Conservation (phyloP, 2,329 filamentous ascomycete species). For the Fusarium sp. region DNA sequence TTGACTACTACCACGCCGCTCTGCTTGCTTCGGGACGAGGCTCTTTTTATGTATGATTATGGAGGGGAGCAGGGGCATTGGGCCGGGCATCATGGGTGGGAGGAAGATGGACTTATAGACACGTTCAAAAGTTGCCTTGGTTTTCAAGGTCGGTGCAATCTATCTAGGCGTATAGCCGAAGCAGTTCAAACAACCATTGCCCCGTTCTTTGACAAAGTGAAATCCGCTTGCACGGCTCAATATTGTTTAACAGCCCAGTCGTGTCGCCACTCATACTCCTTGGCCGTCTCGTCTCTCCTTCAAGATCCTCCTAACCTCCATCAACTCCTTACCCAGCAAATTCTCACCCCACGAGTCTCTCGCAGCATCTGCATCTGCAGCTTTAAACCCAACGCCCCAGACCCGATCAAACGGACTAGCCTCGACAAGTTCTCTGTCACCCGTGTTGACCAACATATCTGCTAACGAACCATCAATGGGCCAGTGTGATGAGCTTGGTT, state of each 20-base stretch:
- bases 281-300: slow-evolving; percentile 50
- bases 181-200: not conserved
- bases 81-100: slow-evolving; percentile 16
- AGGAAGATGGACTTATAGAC: slow-evolving; percentile 36
- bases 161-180: slow-evolving; percentile 13
- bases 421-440: slow-evolving; percentile 69
- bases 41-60: slow-evolving; percentile 47
- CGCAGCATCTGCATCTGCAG: slow-evolving; percentile 58
- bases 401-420: slow-evolving; percentile 69
- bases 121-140: slow-evolving; percentile 31
- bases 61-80: slow-evolving; percentile 28
- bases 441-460: slow-evolving; percentile 65
- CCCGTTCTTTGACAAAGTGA: not conserved
- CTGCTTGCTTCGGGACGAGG: slow-evolving; percentile 44
- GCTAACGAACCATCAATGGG: slow-evolving; percentile 55
- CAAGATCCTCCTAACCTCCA: slow-evolving; percentile 65
- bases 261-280: not conserved
- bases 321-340: slow-evolving; percentile 70
- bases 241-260: not conserved
- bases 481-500: slow-evolving; percentile 23
- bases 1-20: slow-evolving; percentile 47
- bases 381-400: slow-evolving; percentile 73
- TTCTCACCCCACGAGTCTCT: slow-evolving; percentile 70
- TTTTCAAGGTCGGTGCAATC: slow-evolving; percentile 24
- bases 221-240: not conserved